A percentile compares a stretch with the other conserved stretches of the same genome.
Conservation (phyloP, 106 monocot species). For the Phalaenopsis equestris region DNA sequence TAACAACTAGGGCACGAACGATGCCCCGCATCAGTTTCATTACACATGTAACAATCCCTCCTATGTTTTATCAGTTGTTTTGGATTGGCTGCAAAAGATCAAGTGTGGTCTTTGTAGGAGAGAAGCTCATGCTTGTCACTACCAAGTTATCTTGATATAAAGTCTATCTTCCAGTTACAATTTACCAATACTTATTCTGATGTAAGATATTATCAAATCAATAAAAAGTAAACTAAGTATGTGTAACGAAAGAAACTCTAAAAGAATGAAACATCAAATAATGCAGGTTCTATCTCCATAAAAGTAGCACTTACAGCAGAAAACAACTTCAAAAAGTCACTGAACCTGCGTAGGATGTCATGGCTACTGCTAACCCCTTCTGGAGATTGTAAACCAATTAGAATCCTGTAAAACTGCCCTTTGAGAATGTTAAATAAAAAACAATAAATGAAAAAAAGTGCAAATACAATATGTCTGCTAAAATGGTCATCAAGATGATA, state of each 20-base stretch:
- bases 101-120: background rate
- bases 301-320: constrained; percentile 57
- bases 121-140: background rate
- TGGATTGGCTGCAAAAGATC: too few species aligned
- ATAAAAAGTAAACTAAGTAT: background rate
- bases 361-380: constrained; percentile 75
- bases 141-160: background rate
- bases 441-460: background rate
- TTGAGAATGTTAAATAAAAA: constrained; percentile 35
- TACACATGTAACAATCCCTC: background rate
- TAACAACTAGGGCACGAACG: too few species aligned
- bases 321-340: constrained; percentile 83
- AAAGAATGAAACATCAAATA: background rate
- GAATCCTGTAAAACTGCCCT: constrained; percentile 99
- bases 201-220: background rate
- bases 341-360: constrained; percentile 74
- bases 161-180: background rate
- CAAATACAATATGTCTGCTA: background rate
- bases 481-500: background rate
- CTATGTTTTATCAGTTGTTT: background rate
- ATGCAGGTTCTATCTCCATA: background rate
- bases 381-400: constrained; percentile 94
- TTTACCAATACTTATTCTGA: background rate
- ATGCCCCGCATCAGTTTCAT: too few species aligned
- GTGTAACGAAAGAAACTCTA: background rate